Percentiles rank a stretch among this genome's conserved stretches.
Conservation (phyloP, 2,329 filamentous ascomycete species). For the Xylariomycetidae sp. region DNA sequence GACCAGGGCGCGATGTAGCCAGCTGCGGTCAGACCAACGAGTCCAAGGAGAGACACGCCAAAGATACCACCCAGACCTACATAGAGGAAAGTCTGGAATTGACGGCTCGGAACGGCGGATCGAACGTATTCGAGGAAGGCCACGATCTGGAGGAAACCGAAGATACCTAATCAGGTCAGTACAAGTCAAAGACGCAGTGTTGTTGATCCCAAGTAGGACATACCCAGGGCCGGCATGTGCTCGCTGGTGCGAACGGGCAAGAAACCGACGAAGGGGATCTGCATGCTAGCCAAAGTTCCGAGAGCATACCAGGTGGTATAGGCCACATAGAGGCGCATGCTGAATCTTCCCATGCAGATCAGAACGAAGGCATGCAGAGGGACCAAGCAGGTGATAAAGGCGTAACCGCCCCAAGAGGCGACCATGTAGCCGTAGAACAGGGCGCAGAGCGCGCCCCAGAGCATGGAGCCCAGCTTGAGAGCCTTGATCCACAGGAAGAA, state of each 20-base stretch:
- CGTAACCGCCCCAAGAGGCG: slow-evolving; percentile 97
- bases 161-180: slow-evolving; percentile 62
- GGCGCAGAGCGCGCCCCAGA: slow-evolving; percentile 92
- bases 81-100: slow-evolving; percentile 87
- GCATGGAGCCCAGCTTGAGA: slow-evolving; percentile 89
- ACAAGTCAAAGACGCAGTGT: not conserved
- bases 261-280: slow-evolving; percentile 98
- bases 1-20: slow-evolving; percentile 97
- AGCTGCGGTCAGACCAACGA: slow-evolving; percentile 82
- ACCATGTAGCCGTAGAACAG: slow-evolving; percentile 99
- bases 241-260: slow-evolving; percentile 93
- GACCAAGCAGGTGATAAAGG: slow-evolving; percentile 97
- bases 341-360: slow-evolving; percentile 95
- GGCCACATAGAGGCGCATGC: slow-evolving; percentile 86
- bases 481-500: slow-evolving; percentile 99
- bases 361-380: slow-evolving; percentile 91
- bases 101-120: slow-evolving; percentile 80
- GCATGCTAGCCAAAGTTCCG: slow-evolving; percentile 95
- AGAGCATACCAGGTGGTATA: slow-evolving; percentile 98
- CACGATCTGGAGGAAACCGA: slow-evolving; percentile 89
- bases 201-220: slow-evolving; percentile 21
- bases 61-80: slow-evolving; percentile 71
- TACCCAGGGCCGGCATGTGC: slow-evolving; percentile 94
- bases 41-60: slow-evolving; percentile 61
- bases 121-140: slow-evolving; percentile 89